These are phyloP conservation scores for Ganoderma lucidum DNA, from an alignment of 1,284 basidiomycete genomes.

Conservation along the genomic window DNA sequence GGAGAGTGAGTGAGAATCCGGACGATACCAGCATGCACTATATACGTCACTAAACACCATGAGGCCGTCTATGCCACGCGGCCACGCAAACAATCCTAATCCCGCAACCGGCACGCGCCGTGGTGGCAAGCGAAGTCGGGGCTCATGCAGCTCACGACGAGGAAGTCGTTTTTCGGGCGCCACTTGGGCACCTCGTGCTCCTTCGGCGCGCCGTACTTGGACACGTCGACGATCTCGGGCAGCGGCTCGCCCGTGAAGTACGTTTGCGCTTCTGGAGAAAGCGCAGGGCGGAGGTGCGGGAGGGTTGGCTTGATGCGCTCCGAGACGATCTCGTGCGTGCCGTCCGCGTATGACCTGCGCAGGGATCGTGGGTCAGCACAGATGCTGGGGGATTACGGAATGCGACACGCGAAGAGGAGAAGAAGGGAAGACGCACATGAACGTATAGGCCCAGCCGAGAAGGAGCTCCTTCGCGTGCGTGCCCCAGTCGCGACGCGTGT, in stretches of 20 bases:
- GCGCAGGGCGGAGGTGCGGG: slow-evolving; percentile 1
- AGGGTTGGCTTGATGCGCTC: slow-evolving; percentile 9
- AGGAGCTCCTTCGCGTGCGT: slow-evolving; percentile 10
- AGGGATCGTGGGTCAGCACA: background rate
- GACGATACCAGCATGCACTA: background rate
- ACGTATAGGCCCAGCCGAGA: slow-evolving; percentile 6
- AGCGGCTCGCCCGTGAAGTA: slow-evolving; percentile 1
- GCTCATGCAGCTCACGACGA: slow-evolving; percentile 11
- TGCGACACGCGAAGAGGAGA: background rate
- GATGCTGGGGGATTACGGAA: background rate
- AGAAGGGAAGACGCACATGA: slow-evolving; percentile 5
- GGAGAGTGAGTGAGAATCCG: background rate
- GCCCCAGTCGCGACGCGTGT: slow-evolving; percentile 13
- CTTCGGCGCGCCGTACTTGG: slow-evolving; percentile 9
- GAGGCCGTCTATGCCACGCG: background rate
- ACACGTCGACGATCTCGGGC: background rate
- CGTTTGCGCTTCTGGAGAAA: background rate
- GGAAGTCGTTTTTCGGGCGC: slow-evolving; percentile 10
- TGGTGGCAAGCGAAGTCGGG: slow-evolving; percentile 7
- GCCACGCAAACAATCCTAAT: background rate
- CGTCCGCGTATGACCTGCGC: slow-evolving; percentile 8
- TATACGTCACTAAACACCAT: background rate
- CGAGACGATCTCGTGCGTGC: slow-evolving; percentile 1
- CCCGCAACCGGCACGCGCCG: slow-evolving; percentile 8
- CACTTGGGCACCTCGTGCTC: slow-evolving; percentile 13